Percentiles rank a stretch among this genome's conserved stretches.
phyloP scores from a whole-genome alignment of 805 yeast genomes.

The Vanderwaltozyma yarrowii region DNA sequence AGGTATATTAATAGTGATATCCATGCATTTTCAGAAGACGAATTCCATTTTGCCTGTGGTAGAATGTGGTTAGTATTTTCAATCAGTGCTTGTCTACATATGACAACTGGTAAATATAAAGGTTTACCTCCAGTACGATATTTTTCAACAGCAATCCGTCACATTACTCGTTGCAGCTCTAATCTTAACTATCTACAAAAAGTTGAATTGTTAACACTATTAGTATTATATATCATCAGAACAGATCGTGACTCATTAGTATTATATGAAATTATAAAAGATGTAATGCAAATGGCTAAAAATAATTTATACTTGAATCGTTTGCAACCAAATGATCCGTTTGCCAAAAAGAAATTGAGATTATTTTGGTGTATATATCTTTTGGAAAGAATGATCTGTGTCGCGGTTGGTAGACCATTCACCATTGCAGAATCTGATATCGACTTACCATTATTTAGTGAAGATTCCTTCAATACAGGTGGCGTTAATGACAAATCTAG shows the following conservation, averaged over 20 bases:
- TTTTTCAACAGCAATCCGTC: slow-evolving; percentile 51
- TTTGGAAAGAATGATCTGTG: slow-evolving; percentile 51
- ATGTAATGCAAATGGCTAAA: slow-evolving; percentile 39
- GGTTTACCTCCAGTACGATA: slow-evolving; percentile 47
- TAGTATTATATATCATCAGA: slow-evolving; percentile 46
- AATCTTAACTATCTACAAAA: slow-evolving; percentile 34
- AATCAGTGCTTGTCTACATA: slow-evolving; percentile 41
- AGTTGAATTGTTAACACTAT: slow-evolving; percentile 42
- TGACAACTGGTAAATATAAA: slow-evolving; percentile 45
- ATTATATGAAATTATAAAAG: slow-evolving; percentile 42
- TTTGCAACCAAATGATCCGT: slow-evolving; percentile 17
- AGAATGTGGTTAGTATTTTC: slow-evolving; percentile 48
- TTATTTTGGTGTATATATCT: slow-evolving; percentile 57
- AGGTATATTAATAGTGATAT: slow-evolving; percentile 36
- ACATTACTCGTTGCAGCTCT: slow-evolving; percentile 37
- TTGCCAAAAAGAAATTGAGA: slow-evolving; percentile 36
- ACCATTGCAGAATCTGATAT: slow-evolving; percentile 42
- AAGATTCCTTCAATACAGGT: slow-evolving; percentile 27
- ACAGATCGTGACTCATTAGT: slow-evolving; percentile 51
- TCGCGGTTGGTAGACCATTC: slow-evolving; percentile 51
- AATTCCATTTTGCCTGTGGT: slow-evolving; percentile 44
- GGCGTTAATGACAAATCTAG: slow-evolving; percentile 3
- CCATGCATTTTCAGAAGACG: slow-evolving; percentile 26
- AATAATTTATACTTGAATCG: slow-evolving; percentile 20
- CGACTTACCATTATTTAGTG: slow-evolving; percentile 41